These are phyloP conservation scores for Corynascus novoguineensis DNA, from an alignment of 495 filamentous ascomycete genomes.

Conservation along the genomic window DNA sequence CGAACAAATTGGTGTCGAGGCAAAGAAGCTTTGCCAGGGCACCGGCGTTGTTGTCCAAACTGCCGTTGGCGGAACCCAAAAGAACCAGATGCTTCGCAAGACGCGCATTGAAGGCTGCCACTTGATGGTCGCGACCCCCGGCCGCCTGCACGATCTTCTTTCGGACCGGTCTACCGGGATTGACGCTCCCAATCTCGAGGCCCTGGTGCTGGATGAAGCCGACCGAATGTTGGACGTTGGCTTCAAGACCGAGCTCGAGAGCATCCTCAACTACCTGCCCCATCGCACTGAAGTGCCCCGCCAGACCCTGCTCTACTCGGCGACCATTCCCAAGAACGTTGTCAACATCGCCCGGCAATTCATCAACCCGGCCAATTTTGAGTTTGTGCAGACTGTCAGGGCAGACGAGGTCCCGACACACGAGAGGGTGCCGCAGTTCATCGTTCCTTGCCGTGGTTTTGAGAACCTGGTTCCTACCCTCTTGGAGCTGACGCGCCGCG, in stretches of 20 bases:
- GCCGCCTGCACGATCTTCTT: constrained; percentile 79
- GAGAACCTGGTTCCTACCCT: constrained; percentile 75
- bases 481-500: constrained; percentile 64
- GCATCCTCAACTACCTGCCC: constrained; percentile 66
- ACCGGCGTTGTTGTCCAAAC: constrained; percentile 74
- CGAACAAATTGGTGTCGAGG: constrained; percentile 87
- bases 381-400: constrained; percentile 76
- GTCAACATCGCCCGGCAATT: constrained; percentile 62
- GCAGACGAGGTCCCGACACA: constrained; percentile 80
- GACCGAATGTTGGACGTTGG: constrained; percentile 88
- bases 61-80: constrained; percentile 85
- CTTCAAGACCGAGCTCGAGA: constrained; percentile 69
- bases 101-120: constrained; percentile 77
- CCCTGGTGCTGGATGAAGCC: constrained; percentile 91
- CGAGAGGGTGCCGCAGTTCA: constrained; percentile 70
- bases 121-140: constrained; percentile 84
- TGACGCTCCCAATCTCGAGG: constrained; percentile 63
- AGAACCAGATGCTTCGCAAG: constrained; percentile 52
- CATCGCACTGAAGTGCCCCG: constrained; percentile 52
- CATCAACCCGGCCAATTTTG: constrained; percentile 54
- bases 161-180: constrained; percentile 61
- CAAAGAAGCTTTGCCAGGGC: constrained; percentile 57
- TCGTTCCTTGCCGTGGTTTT: constrained; percentile 56
- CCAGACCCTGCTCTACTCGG: constrained; percentile 91
- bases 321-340: constrained; percentile 81